These are phyloP conservation scores for Podaxis rugospora DNA, from an alignment of 768 basidiomycete genomes.

Conservation along the genomic window DNA sequence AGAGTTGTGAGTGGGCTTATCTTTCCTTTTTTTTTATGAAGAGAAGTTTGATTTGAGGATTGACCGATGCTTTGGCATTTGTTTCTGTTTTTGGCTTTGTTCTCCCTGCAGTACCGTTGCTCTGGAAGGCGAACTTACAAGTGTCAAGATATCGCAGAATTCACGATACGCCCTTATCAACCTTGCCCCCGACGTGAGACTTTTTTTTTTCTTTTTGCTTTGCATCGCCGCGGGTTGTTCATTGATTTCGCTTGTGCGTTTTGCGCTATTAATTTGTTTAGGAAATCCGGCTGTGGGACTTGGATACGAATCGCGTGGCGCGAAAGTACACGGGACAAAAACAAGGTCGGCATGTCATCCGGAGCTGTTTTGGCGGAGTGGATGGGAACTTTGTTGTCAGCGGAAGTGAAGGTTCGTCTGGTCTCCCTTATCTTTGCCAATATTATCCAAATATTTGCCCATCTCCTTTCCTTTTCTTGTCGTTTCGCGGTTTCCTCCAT, in stretches of 20 bases:
- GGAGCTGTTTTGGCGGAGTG: slow-evolving; percentile 91
- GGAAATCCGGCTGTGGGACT: slow-evolving; percentile 90
- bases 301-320: slow-evolving; percentile 61
- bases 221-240: slow-evolving; percentile 11
- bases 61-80: slow-evolving; percentile 6
- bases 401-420: slow-evolving; percentile 84
- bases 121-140: slow-evolving; percentile 78
- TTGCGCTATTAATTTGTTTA: slow-evolving; percentile 26
- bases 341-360: slow-evolving; percentile 81
- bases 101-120: slow-evolving; percentile 34
- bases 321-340: slow-evolving; percentile 85
- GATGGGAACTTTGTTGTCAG: slow-evolving; percentile 87
- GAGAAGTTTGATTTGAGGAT: slow-evolving; percentile 2
- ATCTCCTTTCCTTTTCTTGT: not conserved
- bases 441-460: not conserved
- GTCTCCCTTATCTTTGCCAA: not conserved
- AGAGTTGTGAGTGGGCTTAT: slow-evolving; percentile 53
- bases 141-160: slow-evolving; percentile 81
- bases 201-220: slow-evolving; percentile 9
- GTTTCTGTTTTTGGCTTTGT: slow-evolving; percentile 6
- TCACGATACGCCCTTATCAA: slow-evolving; percentile 86
- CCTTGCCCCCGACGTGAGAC: slow-evolving; percentile 78
- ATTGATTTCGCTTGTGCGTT: slow-evolving; percentile 9
- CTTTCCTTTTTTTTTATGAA: slow-evolving; percentile 3
- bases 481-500: slow-evolving; percentile 11